Base-by-base conservation (phyloP, 2,329 filamentous ascomycete species). In the Claviceps fusiformis region DNA sequence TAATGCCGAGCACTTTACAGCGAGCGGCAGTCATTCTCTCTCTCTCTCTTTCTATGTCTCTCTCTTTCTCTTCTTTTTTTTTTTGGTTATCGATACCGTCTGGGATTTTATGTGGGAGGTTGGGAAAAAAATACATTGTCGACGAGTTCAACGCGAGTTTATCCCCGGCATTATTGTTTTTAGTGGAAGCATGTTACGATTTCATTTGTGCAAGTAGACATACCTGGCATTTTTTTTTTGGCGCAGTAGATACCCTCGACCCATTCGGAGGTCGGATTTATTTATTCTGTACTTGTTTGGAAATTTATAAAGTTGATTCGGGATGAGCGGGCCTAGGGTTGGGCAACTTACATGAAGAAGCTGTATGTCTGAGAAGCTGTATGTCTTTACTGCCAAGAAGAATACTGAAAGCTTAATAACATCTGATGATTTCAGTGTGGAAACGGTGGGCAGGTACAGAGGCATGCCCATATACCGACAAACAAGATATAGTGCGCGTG, bases 231-330 rank as follows among this genome's bases (percentile, higher is more conserved):
- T 56, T 46, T 13, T 53, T 53, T 29, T 44, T 19, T 45, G 51
- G 51, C 46, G 54, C 41, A 29, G 37, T 50, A 53, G 54, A 56
- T 56, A 56, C 54, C 50, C 54, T 47, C 44, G 54, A 45, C 54
- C 54, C 27, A 55, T 19, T 31, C 43, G 6, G 13, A 52, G 54
- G 54, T 55, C 54, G 44, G 27, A 47, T 27, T 46, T 46, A 49
- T 52, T 48, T 41, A 29, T 49, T 54, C 29, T 54, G 37, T 54
- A 27, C 7, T 31, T 35, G 27, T 24, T 19, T 29, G 19, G 19
- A 19, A 19, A 19, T 19, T 19, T 19, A 19, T 19, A 19, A 19
- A 19, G 19, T 19, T 19, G 19, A 19, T 19, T 19, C 19, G 19
- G 19, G 19, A 19, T 19, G 19, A 19, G 19, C 19, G 19, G 19